Conservation (phyloP, 225 moss, liverwort and hornwort genomes). For the Thuidium tamariscinum region DNA sequence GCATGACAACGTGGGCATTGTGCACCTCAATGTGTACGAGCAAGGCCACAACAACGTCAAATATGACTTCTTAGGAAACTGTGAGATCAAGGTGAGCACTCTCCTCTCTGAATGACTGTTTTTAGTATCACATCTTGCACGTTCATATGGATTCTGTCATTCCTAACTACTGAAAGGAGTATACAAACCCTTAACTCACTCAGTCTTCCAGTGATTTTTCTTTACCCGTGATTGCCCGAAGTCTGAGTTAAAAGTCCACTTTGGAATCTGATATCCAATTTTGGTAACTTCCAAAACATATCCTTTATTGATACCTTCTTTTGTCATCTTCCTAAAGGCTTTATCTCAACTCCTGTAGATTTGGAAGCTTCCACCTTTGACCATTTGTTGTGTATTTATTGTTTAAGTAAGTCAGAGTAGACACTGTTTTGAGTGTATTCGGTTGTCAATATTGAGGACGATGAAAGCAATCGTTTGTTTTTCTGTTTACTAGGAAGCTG, state of each 20-base stretch:
- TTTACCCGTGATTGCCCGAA: background rate
- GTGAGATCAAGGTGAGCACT: conserved; percentile 66
- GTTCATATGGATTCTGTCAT: background rate
- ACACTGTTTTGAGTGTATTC: background rate
- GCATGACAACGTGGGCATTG: conserved; percentile 68
- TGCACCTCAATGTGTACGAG: conserved; percentile 75
- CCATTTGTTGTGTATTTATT: background rate
- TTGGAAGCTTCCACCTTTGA: background rate
- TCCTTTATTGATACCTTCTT: background rate
- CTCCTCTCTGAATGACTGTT: background rate
- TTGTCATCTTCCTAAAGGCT: background rate
- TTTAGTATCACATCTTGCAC: background rate
- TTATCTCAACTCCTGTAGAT: background rate
- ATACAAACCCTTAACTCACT: background rate
- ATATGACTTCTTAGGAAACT: conserved; percentile 80
- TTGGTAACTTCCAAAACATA: background rate
- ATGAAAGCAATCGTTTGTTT: background rate
- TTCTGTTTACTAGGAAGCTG: background rate
- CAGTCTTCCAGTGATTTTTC: background rate
- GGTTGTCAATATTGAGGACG: background rate
- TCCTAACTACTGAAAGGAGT: background rate
- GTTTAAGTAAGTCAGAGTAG: background rate
- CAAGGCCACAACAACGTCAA: conserved; percentile 70
- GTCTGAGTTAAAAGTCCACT: background rate
- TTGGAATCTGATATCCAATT: background rate